Conservation (phyloP, 495 filamentous ascomycete genomes). For the Hapsidospora chrysogenum region DNA sequence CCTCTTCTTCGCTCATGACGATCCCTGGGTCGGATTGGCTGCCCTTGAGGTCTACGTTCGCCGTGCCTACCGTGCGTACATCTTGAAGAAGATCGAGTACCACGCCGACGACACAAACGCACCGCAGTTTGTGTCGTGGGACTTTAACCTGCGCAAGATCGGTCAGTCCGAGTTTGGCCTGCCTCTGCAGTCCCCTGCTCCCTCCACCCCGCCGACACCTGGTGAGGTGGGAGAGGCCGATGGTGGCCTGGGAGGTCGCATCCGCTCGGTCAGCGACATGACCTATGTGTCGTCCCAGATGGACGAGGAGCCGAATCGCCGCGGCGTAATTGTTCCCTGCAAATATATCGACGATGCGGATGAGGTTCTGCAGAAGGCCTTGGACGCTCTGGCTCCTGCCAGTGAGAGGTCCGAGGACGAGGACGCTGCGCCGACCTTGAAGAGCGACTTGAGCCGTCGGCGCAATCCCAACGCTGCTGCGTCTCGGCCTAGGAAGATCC, state of each 20-base stretch:
- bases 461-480: constrained; percentile 38
- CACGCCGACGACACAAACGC: constrained; percentile 55
- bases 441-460: constrained; percentile 58
- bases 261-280: constrained; percentile 94
- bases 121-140: constrained; percentile 80
- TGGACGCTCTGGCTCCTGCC: constrained; percentile 58
- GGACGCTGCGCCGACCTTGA: constrained; percentile 25
- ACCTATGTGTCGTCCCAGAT: constrained; percentile 57
- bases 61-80: constrained; percentile 90
- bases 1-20: constrained; percentile 82
- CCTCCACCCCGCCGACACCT: constrained; percentile 79
- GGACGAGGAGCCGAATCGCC: constrained; percentile 60
- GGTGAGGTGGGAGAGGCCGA: constrained; percentile 13
- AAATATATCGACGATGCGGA: constrained; percentile 88
- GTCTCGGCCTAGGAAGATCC: constrained; percentile 15
- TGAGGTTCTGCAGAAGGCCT: constrained; percentile 60
- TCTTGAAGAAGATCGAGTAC: constrained; percentile 76
- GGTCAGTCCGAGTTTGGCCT: constrained; percentile 78
- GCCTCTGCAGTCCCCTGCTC: constrained; percentile 52
- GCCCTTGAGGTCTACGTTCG: constrained; percentile 93
- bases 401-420: constrained; percentile 26
- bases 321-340: constrained; percentile 87
- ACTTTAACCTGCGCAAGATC: constrained; percentile 84
- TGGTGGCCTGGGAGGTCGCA: constrained; percentile 19
- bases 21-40: constrained; percentile 88